Conservation (phyloP, 1,284 basidiomycete genomes). For the Malassezia equina region DNA sequence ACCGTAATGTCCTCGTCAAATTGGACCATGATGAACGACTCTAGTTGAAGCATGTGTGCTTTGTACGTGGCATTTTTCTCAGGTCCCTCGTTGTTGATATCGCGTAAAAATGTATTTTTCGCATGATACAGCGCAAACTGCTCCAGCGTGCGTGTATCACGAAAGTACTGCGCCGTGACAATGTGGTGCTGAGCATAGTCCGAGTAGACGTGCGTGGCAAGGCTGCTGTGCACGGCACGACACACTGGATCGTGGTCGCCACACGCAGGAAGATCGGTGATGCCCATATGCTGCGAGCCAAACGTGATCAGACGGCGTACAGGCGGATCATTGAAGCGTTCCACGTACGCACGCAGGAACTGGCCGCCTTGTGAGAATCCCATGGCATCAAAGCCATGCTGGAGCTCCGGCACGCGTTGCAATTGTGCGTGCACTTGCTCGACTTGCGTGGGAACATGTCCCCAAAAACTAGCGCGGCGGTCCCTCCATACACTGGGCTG, state of each 20-base stretch:
- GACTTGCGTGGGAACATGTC: constrained; percentile 66
- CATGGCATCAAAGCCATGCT: constrained; percentile 53
- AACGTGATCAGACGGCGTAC: constrained; percentile 63
- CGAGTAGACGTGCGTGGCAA: constrained; percentile 66
- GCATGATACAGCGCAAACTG: constrained; percentile 62
- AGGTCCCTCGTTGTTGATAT: constrained; percentile 48
- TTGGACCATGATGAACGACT: constrained; percentile 47
- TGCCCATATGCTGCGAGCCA: constrained; percentile 53
- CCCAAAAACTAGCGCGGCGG: constrained; percentile 65
- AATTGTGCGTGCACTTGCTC: constrained; percentile 62
- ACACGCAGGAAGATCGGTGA: constrained; percentile 69
- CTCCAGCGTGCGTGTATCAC: constrained; percentile 58
- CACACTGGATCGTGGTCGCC: constrained; percentile 55
- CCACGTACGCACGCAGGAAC: constrained; percentile 68
- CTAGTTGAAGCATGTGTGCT: constrained; percentile 30
- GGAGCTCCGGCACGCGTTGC: constrained; percentile 59
- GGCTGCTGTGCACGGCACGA: constrained; percentile 59
- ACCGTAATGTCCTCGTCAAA: constrained; percentile 42
- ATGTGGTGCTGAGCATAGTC: constrained; percentile 41
- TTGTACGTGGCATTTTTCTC: constrained; percentile 35
- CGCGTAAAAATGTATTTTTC: constrained; percentile 54
- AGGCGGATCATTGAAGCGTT: constrained; percentile 59
- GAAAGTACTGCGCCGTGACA: constrained; percentile 79
- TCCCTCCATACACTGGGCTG: constrained; percentile 55
- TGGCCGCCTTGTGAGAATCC: constrained; percentile 51